Percentiles rank a stretch among this genome's conserved stretches.
Evolutionary conservation across 805 yeast genomes (phyloP).

Genomic region (Myxozyma vanderwaltii): DNA sequence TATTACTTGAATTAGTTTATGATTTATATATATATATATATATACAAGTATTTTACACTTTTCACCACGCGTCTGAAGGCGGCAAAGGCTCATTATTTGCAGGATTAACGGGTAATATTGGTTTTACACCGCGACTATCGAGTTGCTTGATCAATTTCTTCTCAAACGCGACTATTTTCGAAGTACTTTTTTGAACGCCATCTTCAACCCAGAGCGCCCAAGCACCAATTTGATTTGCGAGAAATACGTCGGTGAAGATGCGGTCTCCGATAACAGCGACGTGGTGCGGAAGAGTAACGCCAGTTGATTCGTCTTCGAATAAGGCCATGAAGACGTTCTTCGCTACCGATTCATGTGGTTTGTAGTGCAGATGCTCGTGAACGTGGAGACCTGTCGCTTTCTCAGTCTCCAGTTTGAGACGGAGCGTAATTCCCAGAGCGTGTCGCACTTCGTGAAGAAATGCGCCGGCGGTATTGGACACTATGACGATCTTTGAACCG

Average conservation of each 20-base stretch:
- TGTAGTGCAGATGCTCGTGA: slow-evolving; percentile 41
- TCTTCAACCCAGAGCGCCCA: slow-evolving; percentile 79
- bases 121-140: not conserved
- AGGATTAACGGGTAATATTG: not conserved
- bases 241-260: slow-evolving; percentile 82
- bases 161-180: slow-evolving; percentile 1
- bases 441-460: slow-evolving; percentile 5
- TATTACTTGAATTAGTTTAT: no score
- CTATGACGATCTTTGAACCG: slow-evolving; percentile 65
- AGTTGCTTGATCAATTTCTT: not conserved
- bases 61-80: slow-evolving; percentile 9
- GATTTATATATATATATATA: no score
- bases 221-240: slow-evolving; percentile 94
- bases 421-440: slow-evolving; percentile 9
- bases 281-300: slow-evolving; percentile 55
- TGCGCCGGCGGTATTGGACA: slow-evolving; percentile 86
- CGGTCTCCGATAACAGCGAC: slow-evolving; percentile 91
- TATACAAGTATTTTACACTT: no score
- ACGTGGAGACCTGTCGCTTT: slow-evolving; percentile 40
- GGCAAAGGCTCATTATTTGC: slow-evolving; percentile 3
- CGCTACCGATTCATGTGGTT: slow-evolving; percentile 46
- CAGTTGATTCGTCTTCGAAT: slow-evolving; percentile 44
- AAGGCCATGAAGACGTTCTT: slow-evolving; percentile 67
- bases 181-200: slow-evolving; percentile 59
- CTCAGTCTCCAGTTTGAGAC: slow-evolving; percentile 17